These are phyloP conservation scores for Berberis vulgaris DNA, from an alignment of 164 flowering plant genomes.

Conservation along the genomic window DNA sequence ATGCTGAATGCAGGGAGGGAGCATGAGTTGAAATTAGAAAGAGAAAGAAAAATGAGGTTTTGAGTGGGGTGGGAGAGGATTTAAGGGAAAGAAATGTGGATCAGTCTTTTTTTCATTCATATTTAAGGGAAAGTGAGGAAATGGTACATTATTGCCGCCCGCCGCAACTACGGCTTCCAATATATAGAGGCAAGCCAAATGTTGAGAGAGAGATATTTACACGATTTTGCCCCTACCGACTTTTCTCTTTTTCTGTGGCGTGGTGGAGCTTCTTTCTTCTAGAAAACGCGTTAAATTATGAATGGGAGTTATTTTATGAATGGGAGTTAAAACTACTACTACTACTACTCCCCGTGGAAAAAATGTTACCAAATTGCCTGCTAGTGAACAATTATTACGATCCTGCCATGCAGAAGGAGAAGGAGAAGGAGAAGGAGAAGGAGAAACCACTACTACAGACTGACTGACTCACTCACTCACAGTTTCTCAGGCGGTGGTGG, in stretches of 20 bases:
- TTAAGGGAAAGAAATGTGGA: too few relatives aligned
- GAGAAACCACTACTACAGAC: not conserved
- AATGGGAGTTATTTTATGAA: not conserved
- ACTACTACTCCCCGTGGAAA: not conserved
- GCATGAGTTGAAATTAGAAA: too few relatives aligned
- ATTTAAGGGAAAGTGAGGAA: too few relatives aligned
- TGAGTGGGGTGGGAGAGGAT: too few relatives aligned
- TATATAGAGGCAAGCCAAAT: conserved; percentile 19
- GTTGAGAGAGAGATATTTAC: conserved; percentile 3
- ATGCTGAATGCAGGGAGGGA: too few relatives aligned
- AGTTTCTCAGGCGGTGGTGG: conserved; percentile 31
- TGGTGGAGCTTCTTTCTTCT: not conserved
- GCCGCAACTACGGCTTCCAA: conserved; percentile 60
- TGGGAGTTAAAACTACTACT: not conserved
- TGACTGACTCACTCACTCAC: conserved; percentile 41
- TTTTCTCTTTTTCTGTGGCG: not conserved
- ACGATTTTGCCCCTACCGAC: conserved; percentile 8
- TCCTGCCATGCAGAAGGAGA: conserved; percentile 5
- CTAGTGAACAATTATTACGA: conserved; percentile 18
- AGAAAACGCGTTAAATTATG: not conserved
- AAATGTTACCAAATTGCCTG: not conserved
- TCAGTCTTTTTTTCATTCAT: too few relatives aligned
- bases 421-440: not conserved
- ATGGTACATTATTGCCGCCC: not conserved
- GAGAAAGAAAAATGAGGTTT: too few relatives aligned